Base-by-base conservation (phyloP, 768 basidiomycete species). In the Phanerochaete sordida region DNA sequence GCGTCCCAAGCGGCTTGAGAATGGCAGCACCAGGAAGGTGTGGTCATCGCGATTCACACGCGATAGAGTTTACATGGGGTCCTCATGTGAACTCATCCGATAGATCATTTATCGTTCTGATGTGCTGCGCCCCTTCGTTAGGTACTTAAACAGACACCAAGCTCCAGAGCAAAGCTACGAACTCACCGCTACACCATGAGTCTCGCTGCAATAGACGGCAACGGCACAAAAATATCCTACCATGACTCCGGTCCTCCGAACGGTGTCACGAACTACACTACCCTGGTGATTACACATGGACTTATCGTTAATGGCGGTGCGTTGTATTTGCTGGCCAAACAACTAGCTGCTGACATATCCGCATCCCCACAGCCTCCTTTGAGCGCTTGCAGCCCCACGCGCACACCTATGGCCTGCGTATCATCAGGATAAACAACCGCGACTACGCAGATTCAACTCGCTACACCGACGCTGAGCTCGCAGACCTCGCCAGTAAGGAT, bases 371-470 rank as follows among this genome's bases (percentile, higher is more conserved):
- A 69, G 68, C 37, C 7, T 59, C 70, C 2, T 79, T 80, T 53
- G 55, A 71, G 33, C 74, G 61, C 39, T 49, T 76, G 21, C 46
- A 71, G 21, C 59, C 65, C 7, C 31, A 66, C 9, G 74, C 75
- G 1, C 35, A 65, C 0, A 23, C 53, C 0, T 63, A 69, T 49
- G 70, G 70, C 28, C 45, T 75, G 4, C 74, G 78, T 1, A 57
- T 79, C 44, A 70, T 79, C 21, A 69, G 73, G 1, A 47, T 74
- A 24, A 78, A 73, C 56, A 70, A 75, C 30, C 70, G 77, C 0
- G 68, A 70, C 31, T 77, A 75, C 55, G 66, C 69, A 2, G 72
- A 73, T 7, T 78, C 79, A 0, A 75, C 75, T 0, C 70, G 70
- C 1, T 72, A 70, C 62, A 64, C 70, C 3, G 44, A 54, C 16